Base-by-base conservation (phyloP, 2,329 filamentous ascomycete species). In the Paraphaeosphaeria minitans region DNA sequence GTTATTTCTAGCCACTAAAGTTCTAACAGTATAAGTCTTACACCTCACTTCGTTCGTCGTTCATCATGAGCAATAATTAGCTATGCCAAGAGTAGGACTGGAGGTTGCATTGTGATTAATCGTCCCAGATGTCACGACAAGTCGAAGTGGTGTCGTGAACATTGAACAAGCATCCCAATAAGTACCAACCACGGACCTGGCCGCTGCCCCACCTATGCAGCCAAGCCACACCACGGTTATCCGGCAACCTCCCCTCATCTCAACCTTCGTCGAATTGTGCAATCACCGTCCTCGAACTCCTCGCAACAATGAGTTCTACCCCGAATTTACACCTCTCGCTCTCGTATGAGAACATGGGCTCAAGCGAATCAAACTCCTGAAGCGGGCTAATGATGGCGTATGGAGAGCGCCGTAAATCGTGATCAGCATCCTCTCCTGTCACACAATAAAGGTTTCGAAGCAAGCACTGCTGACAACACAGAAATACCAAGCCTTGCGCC, bases 401-500 rank as follows among this genome's bases (percentile, higher is more conserved):
- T 4, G 3, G 24, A 27, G 24, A 3, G 29, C 29, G 9, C 10
- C 5, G 27, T 4, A 29, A 29, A 29, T 4, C 27, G 14, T 46
- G 43, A 41, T 41, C 49, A 51, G 19, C 49, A n/a, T 8, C 47
- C 29, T 33, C 8, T n/a, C n/a, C n/a, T n/a, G n/a, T n/a, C n/a
- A 27, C 21, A 37, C 33, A 13, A 21, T 24, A 24, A 39, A 5
- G 1, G 33, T 39, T 51, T 41, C 12, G 12, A 39, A 42, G 19
- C 9, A 27, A 8, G 29, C 29, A 8, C 29, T 16, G 29, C 29
- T 49, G 46, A 35, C 29, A 49, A 29, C 14, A n/a, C 29, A 33
- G 3, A 21, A 37, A 55, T 48, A 55, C 39, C 45, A 50, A 58
- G 57, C 61, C 60, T 63, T 64, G 59, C 66, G 58, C 64, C 59